Base-by-base conservation (phyloP, 1,139 yeast genomes). In the Yamadazyma trypodendri region DNA sequence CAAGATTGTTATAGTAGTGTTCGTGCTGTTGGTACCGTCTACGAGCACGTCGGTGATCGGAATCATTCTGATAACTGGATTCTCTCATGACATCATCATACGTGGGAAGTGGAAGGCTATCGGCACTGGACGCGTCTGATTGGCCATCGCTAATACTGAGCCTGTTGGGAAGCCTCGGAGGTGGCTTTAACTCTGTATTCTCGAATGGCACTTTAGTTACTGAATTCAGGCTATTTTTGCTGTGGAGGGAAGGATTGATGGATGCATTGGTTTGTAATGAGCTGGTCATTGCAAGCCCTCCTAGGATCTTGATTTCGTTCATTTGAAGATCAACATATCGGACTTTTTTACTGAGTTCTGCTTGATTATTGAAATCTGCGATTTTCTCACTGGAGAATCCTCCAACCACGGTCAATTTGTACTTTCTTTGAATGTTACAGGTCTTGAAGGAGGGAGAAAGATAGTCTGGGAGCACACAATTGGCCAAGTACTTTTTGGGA, bases 391-490 rank as follows among this genome's bases (percentile, higher is more conserved):
- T 58, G 3, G 77, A 59, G 40, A 81, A 64, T 3, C 75, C 79
- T 2, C 68, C 79, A 3, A 56, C 55, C 2, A 80, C 59, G 14
- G 56, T 56, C 30, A 80, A 44, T 10, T 58, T 54, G 49, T 81
- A 80, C n/a, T 49, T 52, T 33, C 85, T 61, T 4, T 67, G 53
- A 12, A 81, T 69, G 52, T 79, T 80, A 54, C 87, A 81, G 3
- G 81, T 75, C 27, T 56, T 60, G 55, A 81, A 81, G 5, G 76
- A 63, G 2, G 86, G 85, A 1, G 79, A 58, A 7, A 78, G 56
- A 38, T 65, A 55, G 33, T 66, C 72, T 0, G 86, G 84, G 11
- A 80, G 50, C 1, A 65, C 52, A 24, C 75, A 70, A 41, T 68
- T 68, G 25, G 58, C 51, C 38, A 58, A 72, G 38, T 63, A 56